Percentiles rank a stretch among this genome's conserved stretches.
phyloP scores from a whole-genome alignment of 768 basidiomycete species.

The Sistotremastrum suecicum region DNA sequence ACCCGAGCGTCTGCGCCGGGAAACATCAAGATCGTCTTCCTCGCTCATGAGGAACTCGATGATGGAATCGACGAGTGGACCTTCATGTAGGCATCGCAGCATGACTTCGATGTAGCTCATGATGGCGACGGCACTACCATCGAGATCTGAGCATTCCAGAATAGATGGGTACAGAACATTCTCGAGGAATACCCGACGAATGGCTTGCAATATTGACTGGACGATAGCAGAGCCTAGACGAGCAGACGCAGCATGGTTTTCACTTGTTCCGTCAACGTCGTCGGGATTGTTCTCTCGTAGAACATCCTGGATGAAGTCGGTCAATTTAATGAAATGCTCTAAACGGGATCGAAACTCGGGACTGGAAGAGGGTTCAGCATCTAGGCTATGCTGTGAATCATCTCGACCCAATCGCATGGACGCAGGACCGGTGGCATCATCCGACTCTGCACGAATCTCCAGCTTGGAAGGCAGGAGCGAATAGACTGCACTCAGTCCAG shows the following conservation, averaged over 20 bases:
- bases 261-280: constrained; percentile 5
- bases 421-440: constrained; percentile 22
- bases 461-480: constrained; percentile 83
- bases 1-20: constrained; percentile 28
- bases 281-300: constrained; percentile 48
- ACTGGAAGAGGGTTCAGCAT: constrained; percentile 56
- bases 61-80: constrained; percentile 53
- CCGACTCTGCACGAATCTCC: constrained; percentile 36
- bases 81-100: constrained; percentile 57
- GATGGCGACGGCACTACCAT: constrained; percentile 94
- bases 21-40: constrained; percentile 45
- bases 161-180: constrained; percentile 89
- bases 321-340: constrained; percentile 78
- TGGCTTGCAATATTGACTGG: constrained; percentile 68
- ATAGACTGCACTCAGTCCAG: constrained; percentile 86
- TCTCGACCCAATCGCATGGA: constrained; percentile 57
- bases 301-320: constrained; percentile 88
- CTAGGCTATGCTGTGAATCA: constrained; percentile 19
- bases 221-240: constrained; percentile 71
- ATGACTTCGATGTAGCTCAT: constrained; percentile 91
- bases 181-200: constrained; percentile 78
- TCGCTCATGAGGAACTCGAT: constrained; percentile 75
- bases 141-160: constrained; percentile 79
- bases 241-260: constrained; percentile 21
- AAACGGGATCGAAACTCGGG: constrained; percentile 67